Percentiles rank a stretch among this genome's conserved stretches.
Conservation (phyloP, 257 asterid genomes). For the Solanum pinnatisectum region DNA sequence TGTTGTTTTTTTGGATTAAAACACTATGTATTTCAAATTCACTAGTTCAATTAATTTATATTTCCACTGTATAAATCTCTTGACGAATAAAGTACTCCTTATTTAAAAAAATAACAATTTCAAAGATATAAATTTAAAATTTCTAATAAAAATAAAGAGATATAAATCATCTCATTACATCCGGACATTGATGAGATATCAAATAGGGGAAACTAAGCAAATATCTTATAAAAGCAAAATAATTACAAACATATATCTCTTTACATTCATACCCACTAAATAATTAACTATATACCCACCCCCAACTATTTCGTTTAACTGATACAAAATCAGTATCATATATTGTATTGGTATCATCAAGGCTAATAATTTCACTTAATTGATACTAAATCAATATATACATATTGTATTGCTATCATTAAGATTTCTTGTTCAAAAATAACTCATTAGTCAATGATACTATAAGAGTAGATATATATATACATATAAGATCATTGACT, state of each 20-base stretch:
- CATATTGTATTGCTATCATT: no score
- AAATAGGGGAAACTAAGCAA: neutral
- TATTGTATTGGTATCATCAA: no score
- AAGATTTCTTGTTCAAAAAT: fast-evolving
- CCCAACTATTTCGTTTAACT: no score
- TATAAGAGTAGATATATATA: no score
- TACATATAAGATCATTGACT: no score
- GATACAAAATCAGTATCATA: no score
- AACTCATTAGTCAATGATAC: no score
- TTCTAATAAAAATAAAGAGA: neutral
- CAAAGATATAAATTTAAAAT: neutral
- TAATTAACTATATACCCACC: neutral
- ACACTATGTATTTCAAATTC: neutral
- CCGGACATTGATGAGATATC: neutral
- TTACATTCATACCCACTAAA: no score
- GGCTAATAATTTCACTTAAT: no score
- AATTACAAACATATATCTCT: no score
- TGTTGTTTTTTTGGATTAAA: neutral
- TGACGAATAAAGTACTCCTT: neutral
- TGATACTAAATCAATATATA: neutral
- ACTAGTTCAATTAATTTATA: neutral
- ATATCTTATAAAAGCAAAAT: no score
- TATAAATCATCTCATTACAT: neutral
- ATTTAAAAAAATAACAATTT: neutral
- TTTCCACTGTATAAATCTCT: no score